Base-by-base conservation (phyloP, 768 basidiomycete genomes). In the Tylopilus rubrobrunneus region DNA sequence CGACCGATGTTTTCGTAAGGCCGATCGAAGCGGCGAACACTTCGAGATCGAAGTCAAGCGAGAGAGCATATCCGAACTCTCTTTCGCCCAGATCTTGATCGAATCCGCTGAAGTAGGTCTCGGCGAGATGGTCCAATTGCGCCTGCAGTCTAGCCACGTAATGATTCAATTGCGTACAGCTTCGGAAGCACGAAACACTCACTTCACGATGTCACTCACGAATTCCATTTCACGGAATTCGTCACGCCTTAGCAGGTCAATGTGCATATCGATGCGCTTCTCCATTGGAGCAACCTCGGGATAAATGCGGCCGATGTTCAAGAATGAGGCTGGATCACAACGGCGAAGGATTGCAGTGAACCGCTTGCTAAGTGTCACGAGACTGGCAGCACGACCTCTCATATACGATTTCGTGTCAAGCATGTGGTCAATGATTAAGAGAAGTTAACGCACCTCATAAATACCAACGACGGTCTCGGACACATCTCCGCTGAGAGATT, bases 191-290 rank as follows among this genome's bases (percentile, higher is more conserved):
- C n/a, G n/a, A 19, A 17, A 12, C 14, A 74, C 87, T 53, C 63
- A 95, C 95, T 89, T 94, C 60, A 80, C 76, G 41, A 98, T 77
- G 65, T 98, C 97, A 61, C 79, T 86, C 19, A 91, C 92, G 69
- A 95, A 98, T 64, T 98, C 96, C 74, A 87, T 81, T 70, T 94
- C 95, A 23, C 87, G 81, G 74, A 99, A 95, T 68, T 94, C 95
- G 61, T 98, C 92, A 44, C 85, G 79, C 41, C 88, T 78, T 4
- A 98, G 74, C 25, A 89, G 76, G 45, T 90, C 89, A 57, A 98
- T 82, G 65, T 97, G 95, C 74, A 89, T 87, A 62, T 99, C 94
- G 45, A 99, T 82, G 28, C 89, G 81, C 68, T 88, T 91, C 74
- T 99, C 97, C 68, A 97, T 83, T 0, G 87, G 88, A 0, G 83